Percentiles rank a stretch among this genome's conserved stretches.
Conservation (phyloP, 2,329 filamentous ascomycete species). For the Dactylellina sp. region DNA sequence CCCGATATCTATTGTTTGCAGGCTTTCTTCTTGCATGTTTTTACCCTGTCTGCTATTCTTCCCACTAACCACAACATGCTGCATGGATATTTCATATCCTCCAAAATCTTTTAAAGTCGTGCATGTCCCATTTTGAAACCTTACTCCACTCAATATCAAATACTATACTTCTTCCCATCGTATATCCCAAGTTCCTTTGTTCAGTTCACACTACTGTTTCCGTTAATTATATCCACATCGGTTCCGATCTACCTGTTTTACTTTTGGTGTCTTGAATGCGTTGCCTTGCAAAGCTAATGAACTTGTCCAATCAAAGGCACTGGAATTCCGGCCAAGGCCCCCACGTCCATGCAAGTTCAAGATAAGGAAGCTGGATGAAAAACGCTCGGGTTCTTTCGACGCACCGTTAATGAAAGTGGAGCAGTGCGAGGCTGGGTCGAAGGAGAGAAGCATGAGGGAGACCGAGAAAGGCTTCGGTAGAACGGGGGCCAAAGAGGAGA, state of each 20-base stretch:
- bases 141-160: neutral
- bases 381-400: constrained; percentile 7
- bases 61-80: too few species aligned
- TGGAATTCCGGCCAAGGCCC: constrained; percentile 16
- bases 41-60: too few species aligned
- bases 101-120: too few species aligned
- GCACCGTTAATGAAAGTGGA: constrained; percentile 9
- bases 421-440: neutral
- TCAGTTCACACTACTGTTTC: neutral
- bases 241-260: too few species aligned
- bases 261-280: neutral
- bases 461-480: constrained; percentile 15
- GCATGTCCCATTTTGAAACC: neutral
- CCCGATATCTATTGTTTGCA: too few species aligned
- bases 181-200: neutral
- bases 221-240: too few species aligned
- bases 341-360: constrained; percentile 31
- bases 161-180: neutral
- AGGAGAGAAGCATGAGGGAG: neutral
- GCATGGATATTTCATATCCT: too few species aligned
- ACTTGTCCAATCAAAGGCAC: constrained; percentile 23
- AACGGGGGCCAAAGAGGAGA: constrained; percentile 11
- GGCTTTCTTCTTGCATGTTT: too few species aligned
- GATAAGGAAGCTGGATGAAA: constrained; percentile 35
- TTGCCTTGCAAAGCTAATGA: constrained; percentile 12